Evolutionary conservation across 441 rosid genomes (phyloP), one percentile per base, ranked within the genome.

Genomic region (Erysimum pusillum): DNA sequence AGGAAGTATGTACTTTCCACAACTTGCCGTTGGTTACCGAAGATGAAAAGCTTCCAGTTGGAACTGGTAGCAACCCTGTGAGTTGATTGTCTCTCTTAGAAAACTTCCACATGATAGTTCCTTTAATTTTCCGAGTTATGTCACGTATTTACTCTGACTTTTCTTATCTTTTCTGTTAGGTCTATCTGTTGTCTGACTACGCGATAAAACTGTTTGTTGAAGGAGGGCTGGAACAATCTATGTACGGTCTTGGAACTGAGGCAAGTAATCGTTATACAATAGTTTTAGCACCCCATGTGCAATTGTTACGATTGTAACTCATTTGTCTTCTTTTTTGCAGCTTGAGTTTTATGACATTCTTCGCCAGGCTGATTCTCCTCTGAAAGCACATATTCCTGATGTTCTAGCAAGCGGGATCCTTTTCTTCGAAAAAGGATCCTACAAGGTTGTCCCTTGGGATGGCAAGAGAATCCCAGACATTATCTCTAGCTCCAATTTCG

Each of bases 21-120:
- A 80, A 83, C 56, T 83, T 96, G 82, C 91, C 95, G 73, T 56
- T 73, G 57, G 88, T 87, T 52, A 84, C 81, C 1, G 91, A 85
- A 56, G 91, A 91, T 78, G 90, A 91, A 82, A 93, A 87, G 91
- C 95, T 93, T 78, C 98, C 99, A 32, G 91, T 89, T 69, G 97
- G 98, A 79, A 91, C 87, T 7, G 99, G 99, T 73, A 96, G 99
- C 84, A 96, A 96, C 84, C 99, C 99, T 34, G 97, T 96, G 78
- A 85, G 89, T 81, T 63, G 39, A 7, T 74, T 18, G 9, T 69
- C 60, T 60, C 64, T 74, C 38, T 15, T 61, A 54, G 7, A 48
- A 79, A 56, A 38, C 60, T 51, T 46, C 4, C 2, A 18, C 39
- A 38, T n/a, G 57, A 59, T 71, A 39, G 20, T 41, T 57, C 18